Evolutionary conservation across 1,139 yeast species (phyloP).

Genomic region (Sugiyamaella pinicola): DNA sequence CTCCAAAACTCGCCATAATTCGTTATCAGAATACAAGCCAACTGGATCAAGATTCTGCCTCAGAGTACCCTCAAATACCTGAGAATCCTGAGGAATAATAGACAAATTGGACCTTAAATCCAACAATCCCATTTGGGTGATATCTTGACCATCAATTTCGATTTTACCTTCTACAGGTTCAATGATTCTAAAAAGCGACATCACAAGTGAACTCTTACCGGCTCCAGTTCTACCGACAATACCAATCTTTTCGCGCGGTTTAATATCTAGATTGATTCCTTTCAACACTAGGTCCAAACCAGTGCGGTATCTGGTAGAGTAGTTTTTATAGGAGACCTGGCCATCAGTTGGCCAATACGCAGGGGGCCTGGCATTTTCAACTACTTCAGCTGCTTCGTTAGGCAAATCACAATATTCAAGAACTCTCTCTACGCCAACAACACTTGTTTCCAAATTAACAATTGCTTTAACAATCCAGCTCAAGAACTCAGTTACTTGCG

Average conservation of each 20-base stretch:
- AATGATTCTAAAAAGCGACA: constrained; percentile 72
- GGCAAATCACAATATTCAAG: constrained; percentile 67
- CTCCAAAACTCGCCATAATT: constrained; percentile 69
- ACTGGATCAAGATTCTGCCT: constrained; percentile 72
- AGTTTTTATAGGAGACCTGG: constrained; percentile 55
- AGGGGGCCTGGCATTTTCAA: constrained; percentile 47
- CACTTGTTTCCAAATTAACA: constrained; percentile 73
- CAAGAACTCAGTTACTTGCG: constrained; percentile 62
- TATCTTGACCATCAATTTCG: constrained; percentile 59
- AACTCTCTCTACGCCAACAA: constrained; percentile 76
- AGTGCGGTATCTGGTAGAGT: constrained; percentile 64
- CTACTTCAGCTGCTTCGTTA: constrained; percentile 55
- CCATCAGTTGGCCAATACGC: constrained; percentile 66
- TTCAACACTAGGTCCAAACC: constrained; percentile 58
- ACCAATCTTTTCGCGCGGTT: constrained; percentile 69
- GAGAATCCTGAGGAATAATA: constrained; percentile 79
- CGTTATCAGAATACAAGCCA: constrained; percentile 51
- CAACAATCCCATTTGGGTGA: constrained; percentile 56
- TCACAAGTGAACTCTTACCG: constrained; percentile 72
- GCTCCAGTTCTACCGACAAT: constrained; percentile 88
- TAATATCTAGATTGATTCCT: constrained; percentile 53
- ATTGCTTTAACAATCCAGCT: constrained; percentile 64
- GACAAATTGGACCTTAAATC: constrained; percentile 61
- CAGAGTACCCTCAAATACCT: constrained; percentile 64
- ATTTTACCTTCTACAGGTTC: constrained; percentile 64